Conservation (phyloP, 805 yeast species). For the Crinitomyces ghanaensis region DNA sequence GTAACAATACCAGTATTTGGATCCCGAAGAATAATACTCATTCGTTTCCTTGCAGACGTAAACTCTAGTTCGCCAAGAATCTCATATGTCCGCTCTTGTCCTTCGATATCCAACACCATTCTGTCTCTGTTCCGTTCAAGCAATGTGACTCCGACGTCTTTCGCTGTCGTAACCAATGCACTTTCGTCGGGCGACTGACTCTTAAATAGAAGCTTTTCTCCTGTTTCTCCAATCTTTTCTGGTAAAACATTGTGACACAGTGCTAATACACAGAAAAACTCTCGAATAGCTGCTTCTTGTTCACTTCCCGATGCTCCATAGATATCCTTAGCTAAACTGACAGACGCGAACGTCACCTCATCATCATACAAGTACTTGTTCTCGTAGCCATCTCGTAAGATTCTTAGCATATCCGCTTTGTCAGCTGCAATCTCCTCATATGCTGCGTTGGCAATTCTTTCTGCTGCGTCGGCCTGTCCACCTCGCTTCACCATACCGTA, state of each 20-base stretch:
- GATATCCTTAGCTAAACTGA: conserved; percentile 46
- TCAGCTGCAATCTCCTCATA: conserved; percentile 33
- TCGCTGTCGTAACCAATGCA: conserved; percentile 65
- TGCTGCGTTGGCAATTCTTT: conserved; percentile 32
- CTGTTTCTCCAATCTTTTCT: conserved; percentile 30
- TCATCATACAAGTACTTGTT: conserved; percentile 42
- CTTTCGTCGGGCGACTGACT: conserved; percentile 82
- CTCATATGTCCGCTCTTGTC: conserved; percentile 34
- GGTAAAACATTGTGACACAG: conserved; percentile 69
- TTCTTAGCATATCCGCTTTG: conserved; percentile 35
- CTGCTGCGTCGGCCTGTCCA: conserved; percentile 43
- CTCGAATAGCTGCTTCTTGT: conserved; percentile 40
- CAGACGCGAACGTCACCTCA: conserved; percentile 47
- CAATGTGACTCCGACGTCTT: conserved; percentile 60
- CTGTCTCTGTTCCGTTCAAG: conserved; percentile 41
- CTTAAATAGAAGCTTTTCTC: conserved; percentile 39
- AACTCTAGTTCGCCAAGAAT: conserved; percentile 50
- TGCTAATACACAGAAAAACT: conserved; percentile 55
- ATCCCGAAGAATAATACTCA: conserved; percentile 55
- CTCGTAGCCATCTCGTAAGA: conserved; percentile 25
- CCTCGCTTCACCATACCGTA: conserved; percentile 57
- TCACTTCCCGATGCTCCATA: conserved; percentile 27
- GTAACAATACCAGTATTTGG: conserved; percentile 32
- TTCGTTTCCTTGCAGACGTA: conserved; percentile 62
- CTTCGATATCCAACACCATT: conserved; percentile 35